Conservation (phyloP, 2,329 filamentous ascomycete genomes). For the Epichloe coenophiala region DNA sequence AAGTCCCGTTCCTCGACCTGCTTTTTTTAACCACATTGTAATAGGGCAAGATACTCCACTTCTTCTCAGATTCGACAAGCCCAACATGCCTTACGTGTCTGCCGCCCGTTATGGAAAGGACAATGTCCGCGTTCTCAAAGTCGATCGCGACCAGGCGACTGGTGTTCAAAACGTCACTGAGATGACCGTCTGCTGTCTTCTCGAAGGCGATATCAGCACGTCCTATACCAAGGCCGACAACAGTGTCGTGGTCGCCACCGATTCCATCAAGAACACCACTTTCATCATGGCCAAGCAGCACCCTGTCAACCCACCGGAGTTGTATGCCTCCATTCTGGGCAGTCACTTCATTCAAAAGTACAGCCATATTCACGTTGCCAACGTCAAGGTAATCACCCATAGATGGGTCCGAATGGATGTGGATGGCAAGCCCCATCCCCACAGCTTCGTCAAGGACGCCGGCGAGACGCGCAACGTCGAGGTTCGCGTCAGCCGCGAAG, state of each 20-base stretch:
- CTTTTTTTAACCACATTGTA: background rate
- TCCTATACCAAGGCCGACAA: conserved; percentile 94
- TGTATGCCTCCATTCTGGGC: conserved; percentile 74
- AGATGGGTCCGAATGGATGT: conserved; percentile 83
- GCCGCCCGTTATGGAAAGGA: conserved; percentile 81
- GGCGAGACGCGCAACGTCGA: conserved; percentile 77
- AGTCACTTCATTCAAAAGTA: conserved; percentile 84
- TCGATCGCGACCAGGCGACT: conserved; percentile 63
- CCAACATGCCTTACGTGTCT: conserved; percentile 39
- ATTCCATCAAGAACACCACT: conserved; percentile 95
- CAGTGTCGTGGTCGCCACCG: conserved; percentile 86
- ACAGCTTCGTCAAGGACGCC: conserved; percentile 87
- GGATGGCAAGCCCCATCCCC: conserved; percentile 81
- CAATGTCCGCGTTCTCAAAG: conserved; percentile 96
- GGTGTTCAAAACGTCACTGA: conserved; percentile 78
- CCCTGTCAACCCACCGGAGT: conserved; percentile 83
- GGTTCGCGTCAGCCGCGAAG: conserved; percentile 50
- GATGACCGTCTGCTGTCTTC: conserved; percentile 85
- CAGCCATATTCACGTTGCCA: conserved; percentile 71
- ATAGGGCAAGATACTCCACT: background rate
- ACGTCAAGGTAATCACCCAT: conserved; percentile 72
- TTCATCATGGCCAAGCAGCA: conserved; percentile 92
- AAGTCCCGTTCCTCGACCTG: too few relatives aligned
- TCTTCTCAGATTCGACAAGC: conserved; percentile 2
- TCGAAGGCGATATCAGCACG: conserved; percentile 81